Base-by-base conservation (phyloP, 805 yeast genomes). In the Spencermartinsiella europaea region DNA sequence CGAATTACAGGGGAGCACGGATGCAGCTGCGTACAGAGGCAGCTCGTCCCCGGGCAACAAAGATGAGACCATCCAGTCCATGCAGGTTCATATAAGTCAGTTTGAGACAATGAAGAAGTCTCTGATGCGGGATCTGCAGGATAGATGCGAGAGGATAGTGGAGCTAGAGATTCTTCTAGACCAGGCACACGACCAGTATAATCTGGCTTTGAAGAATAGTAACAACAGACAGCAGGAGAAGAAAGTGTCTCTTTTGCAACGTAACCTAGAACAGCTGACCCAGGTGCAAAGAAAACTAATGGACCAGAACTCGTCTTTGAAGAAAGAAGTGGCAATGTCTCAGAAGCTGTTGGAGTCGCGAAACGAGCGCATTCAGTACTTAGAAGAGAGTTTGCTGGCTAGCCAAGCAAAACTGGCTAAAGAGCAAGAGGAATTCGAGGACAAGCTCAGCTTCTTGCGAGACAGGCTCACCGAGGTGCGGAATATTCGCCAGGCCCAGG, bases 201-300 rank as follows among this genome's bases (percentile, higher is more conserved):
- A 58, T 17, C 51, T 50, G 3, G 56, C 60, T 8, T 48, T 65
- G 15, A 51, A 59, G 21, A 48, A 51, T 34, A 48, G 56, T 27
- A 48, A 48, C 17, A 56, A 53, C 40, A 57, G 58, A 43, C 53
- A 52, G 21, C 67, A 64, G 47, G 76, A 73, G 39, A 72, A 74
- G 52, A 76, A 76, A 53, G 59, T 79, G 22, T 68, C 73, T 40
- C 72, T 76, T 8, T 61, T 84, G 44, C 86, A 82, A 54, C 71
- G 73, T 40, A 73, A 86, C 1, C 64, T 84, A 16, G 75, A 74
- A 38, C 80, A 74, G 50, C 71, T 84, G 50, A 71, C 76, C 16
- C 69, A 67, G n/a, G 80, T 81, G 46, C 71, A 83, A 45, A 72
- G 72, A 42, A 85, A 83, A 49, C 73, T 82, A 27, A 83, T 81